Evolutionary conservation across 2,329 filamentous ascomycete genomes (phyloP), one percentile per base, ranked within the genome.

Genomic region (Colletotrichum tropicicola): DNA sequence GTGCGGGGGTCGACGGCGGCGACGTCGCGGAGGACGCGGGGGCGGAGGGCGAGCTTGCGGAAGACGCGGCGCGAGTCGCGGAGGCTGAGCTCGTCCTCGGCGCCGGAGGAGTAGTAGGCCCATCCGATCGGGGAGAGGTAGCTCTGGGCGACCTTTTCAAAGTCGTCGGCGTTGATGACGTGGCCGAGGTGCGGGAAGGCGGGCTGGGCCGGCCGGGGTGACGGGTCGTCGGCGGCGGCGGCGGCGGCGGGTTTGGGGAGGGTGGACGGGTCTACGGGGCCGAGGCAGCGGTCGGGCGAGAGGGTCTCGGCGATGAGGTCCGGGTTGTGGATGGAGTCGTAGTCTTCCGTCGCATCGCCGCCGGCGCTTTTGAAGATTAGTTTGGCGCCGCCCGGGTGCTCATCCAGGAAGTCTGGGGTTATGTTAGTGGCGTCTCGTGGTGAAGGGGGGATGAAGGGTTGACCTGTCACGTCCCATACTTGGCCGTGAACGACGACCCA

Each of bases 51-150:
- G 70, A 97, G 94, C 64, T 87, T 85, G 35, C 86, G 85, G 77
- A 93, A 97, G 25, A 91, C 90, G 25, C 82, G 77, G 71, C 89
- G 91, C 80, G 97, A 97, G 76, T 91, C 85, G 17, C 77, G 76
- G 75, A 97, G 96, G 68, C 90, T 91, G 69, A 87, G 76, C 37
- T 92, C 82, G 76, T 97, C 93, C 75, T 97, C 93, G 58, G 86
- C 83, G 1, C 91, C 92, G 1, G 92, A 96, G 78, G 87, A 94
- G 80, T 97, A 97, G 79, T 97, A 97, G 49, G 92, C 64, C 64
- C 64, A 67, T 37, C 59, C 54, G 5, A 49, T 57, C 7, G 32
- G 28, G 17, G 72, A 59, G 3, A 78, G 67, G 32, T 73, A 68
- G 12, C 62, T 62, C 45, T 75, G 61, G 3, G 78, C 78, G 3